phyloP scores from a whole-genome alignment of 257 asterid species.

The Striga asiatica region DNA sequence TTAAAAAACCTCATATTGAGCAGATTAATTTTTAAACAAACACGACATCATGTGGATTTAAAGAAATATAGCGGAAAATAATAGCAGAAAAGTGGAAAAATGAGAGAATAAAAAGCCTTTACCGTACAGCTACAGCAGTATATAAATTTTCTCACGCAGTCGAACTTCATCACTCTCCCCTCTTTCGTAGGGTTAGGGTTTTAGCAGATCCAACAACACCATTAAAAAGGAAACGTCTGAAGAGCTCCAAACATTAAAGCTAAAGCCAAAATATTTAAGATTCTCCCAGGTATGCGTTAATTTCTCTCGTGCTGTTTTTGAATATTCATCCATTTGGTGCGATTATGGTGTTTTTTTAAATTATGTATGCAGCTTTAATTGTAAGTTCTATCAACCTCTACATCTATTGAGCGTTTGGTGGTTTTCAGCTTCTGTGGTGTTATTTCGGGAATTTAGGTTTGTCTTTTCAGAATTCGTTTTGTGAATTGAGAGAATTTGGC shows the following conservation, averaged over 20 bases:
- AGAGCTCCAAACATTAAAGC: constrained; percentile 14
- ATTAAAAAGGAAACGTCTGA: background rate
- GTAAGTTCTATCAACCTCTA: background rate
- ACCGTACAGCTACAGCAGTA: background rate
- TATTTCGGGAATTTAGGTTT: constrained; percentile 7
- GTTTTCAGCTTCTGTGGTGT: background rate
- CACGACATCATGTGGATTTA: too few species aligned
- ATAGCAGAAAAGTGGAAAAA: background rate
- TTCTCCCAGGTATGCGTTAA: constrained; percentile 12
- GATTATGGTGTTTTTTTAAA: background rate
- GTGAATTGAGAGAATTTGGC: too few species aligned
- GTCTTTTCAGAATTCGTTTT: background rate
- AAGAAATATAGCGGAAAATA: too few species aligned
- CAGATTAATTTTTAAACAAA: too few species aligned
- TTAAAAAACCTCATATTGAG: too few species aligned
- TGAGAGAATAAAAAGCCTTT: background rate
- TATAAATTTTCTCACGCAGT: background rate
- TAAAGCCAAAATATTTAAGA: background rate
- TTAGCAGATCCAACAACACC: constrained; percentile 19
- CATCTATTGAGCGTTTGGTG: constrained; percentile 2
- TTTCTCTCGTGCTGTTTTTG: background rate
- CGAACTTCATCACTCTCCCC: background rate
- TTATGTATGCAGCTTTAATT: background rate
- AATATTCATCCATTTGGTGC: background rate
- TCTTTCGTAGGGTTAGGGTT: constrained; percentile 24